Evolutionary conservation across 2,329 filamentous ascomycete species (phyloP), one percentile per base, ranked within the genome.

Genomic region (Colletotrichum incanum): DNA sequence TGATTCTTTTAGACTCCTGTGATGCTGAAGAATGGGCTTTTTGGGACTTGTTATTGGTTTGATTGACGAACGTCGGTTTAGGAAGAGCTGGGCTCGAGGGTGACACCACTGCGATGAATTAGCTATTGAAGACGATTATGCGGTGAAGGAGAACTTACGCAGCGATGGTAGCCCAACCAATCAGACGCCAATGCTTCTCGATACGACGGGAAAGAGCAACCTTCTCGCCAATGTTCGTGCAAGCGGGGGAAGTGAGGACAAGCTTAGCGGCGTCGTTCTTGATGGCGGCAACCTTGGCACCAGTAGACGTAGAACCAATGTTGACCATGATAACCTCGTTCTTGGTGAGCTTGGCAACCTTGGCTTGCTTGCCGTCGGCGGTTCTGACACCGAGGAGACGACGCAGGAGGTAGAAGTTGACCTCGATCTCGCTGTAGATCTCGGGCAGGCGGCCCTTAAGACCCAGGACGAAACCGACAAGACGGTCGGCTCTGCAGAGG

Each of bases 261-360:
- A 99, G 89, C 88, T 98, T 98, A 70, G 96, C 96, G 70, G 95
- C 96, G 89, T 99, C 96, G 80, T 96, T 95, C 90, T 96, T 98
- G 81, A 98, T 97, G 79, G 94, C 96, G 71, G 96, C 91, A 65
- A 99, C 94, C 91, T 98, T 99, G 77, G 96, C 96, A 84, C 96
- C 96, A 18, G 96, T 98, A 58, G 96, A 97, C 12, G 96, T 98
- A 47, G 94, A 98, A 74, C 96, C 96, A 81, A 99, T 99, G 88
- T 99, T 99, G 76, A 99, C 96, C 96, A 99, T 98, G 84, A 99
- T 93, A 79, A 98, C 95, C 84, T 99, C 96, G 86, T 98, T 98
- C 92, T 98, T 99, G 70, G 95, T 89, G 76, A 99, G 89, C 88
- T 99, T 99, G 78, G 95, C 95, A 76, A 99, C 96, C 92, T 99